These are phyloP conservation scores for Metschnikowia kunwiensis DNA, from an alignment of 805 yeast species.

Conservation along the genomic window DNA sequence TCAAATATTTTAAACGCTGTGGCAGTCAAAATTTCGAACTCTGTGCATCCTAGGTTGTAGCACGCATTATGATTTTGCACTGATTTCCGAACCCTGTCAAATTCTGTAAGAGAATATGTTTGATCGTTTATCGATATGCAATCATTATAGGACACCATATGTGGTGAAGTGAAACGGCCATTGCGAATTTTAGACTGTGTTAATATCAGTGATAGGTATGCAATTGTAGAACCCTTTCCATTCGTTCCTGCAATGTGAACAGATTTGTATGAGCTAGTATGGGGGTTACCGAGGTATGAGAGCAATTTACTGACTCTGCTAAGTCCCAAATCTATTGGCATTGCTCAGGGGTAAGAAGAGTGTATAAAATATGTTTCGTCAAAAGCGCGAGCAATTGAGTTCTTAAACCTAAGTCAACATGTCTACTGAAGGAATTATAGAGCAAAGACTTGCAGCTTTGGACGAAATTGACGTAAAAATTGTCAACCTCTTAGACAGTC, in stretches of 20 bases:
- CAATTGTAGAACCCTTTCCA: slow-evolving; percentile 92
- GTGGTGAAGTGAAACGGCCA: slow-evolving; percentile 91
- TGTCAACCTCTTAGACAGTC: slow-evolving; percentile 47
- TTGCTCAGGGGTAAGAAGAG: slow-evolving; percentile 5
- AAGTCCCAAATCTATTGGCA: slow-evolving; percentile 37
- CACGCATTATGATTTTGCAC: slow-evolving; percentile 42
- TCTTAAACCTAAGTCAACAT: too few relatives aligned
- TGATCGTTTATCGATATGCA: slow-evolving; percentile 64
- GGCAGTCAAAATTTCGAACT: slow-evolving; percentile 83
- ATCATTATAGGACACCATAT: slow-evolving; percentile 69
- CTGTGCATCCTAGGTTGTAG: slow-evolving; percentile 65
- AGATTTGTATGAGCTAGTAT: slow-evolving; percentile 50
- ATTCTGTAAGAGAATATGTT: slow-evolving; percentile 49
- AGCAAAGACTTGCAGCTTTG: slow-evolving; percentile 50
- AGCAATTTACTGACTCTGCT: slow-evolving; percentile 33
- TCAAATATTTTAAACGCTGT: slow-evolving; percentile 78
- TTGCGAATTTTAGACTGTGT: slow-evolving; percentile 45
- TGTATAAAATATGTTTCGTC: too few relatives aligned
- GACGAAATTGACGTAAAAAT: slow-evolving; percentile 51
- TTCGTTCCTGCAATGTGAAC: slow-evolving; percentile 96
- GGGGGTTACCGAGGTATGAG: slow-evolving; percentile 64
- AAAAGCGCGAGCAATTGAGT: too few relatives aligned
- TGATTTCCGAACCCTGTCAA: slow-evolving; percentile 40
- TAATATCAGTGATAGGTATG: slow-evolving; percentile 70
- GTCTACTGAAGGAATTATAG: slow-evolving; percentile 32